Base-by-base conservation (phyloP, 75 land plant species). In the Azolla pinnata region DNA sequence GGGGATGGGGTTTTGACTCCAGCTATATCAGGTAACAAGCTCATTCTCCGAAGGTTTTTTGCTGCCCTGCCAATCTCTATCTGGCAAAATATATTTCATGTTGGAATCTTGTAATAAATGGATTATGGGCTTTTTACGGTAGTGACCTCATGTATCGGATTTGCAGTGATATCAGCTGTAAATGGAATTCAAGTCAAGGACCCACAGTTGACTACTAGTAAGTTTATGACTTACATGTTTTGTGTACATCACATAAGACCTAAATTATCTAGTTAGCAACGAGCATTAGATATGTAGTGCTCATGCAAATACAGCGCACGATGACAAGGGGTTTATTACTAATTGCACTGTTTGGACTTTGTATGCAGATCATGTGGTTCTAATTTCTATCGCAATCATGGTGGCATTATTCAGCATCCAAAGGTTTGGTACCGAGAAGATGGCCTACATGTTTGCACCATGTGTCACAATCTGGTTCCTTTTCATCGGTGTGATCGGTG, bases 1-100 rank as follows among this genome's bases (percentile, higher is more conserved):
- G 90, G 86, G 8, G 86, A 86, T 62, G 86, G 90, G 0, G 53
- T 82, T 30, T 74, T 86, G 19, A 86, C 90, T 23, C 90, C 87
- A 18, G 68, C 68, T 40, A 80, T 86, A 24, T 86, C 90, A 56
- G 83, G 90, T 86, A 53, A 3, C 51, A 0, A 10, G n/a, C 27
- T 2, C 19, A 29, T 19, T 19, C 18, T n/a, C n/a, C n/a, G n/a
- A n/a, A n/a, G n/a, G n/a, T n/a, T n/a, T n/a, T n/a, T n/a, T n/a
- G n/a, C n/a, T n/a, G n/a, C n/a, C n/a, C n/a, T n/a, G n/a, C n/a
- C n/a, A n/a, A n/a, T n/a, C n/a, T n/a, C n/a, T n/a, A n/a, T n/a
- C n/a, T n/a, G n/a, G n/a, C n/a, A n/a, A n/a, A n/a, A n/a, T n/a
- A n/a, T n/a, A n/a, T n/a, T n/a, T n/a, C n/a, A n/a, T n/a, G n/a